These are phyloP conservation scores for Musa itinerans DNA, from an alignment of 176 grass and related monocot genomes.

Conservation along the genomic window DNA sequence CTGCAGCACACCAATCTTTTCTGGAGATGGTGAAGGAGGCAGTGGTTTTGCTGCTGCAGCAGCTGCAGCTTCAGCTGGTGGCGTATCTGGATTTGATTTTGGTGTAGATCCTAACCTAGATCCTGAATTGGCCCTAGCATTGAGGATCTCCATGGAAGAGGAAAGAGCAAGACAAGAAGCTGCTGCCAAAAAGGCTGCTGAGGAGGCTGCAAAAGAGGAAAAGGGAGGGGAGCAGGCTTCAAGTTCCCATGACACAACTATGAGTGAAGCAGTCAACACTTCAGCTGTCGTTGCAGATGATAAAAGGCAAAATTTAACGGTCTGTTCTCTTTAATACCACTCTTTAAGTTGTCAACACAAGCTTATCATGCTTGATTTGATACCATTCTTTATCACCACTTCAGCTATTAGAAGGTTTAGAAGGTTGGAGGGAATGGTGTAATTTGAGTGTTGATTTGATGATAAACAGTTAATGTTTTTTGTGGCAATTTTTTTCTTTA, in stretches of 20 bases:
- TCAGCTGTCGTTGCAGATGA: constrained; percentile 6
- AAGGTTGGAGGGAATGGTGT: not conserved
- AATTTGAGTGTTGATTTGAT: not conserved
- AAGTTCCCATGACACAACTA: constrained; percentile 20
- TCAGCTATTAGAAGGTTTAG: not conserved
- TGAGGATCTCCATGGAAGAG: constrained; percentile 97
- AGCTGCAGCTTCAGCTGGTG: constrained; percentile 70
- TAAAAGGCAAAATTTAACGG: constrained; percentile 13
- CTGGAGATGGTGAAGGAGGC: constrained; percentile 80
- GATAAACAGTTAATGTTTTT: not conserved
- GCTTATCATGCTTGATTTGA: not conserved
- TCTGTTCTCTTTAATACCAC: not conserved
- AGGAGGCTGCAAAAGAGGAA: constrained; percentile 26
- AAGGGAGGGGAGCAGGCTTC: constrained; percentile 13
- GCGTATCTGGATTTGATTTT: constrained; percentile 75
- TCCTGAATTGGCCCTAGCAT: constrained; percentile 79
- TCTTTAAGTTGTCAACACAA: not conserved
- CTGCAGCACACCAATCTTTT: constrained; percentile 88
- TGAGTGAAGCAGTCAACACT: constrained; percentile 12
- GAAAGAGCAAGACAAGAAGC: constrained; percentile 93
- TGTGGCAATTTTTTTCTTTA: not conserved
- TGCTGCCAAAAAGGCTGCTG: constrained; percentile 35
- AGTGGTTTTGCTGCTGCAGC: constrained; percentile 97
- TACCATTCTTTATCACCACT: not conserved
- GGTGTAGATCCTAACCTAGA: constrained; percentile 96